A percentile compares a stretch with the other conserved stretches of the same genome.
phyloP scores from a whole-genome alignment of 768 basidiomycete species.

The Suillus paluster region DNA sequence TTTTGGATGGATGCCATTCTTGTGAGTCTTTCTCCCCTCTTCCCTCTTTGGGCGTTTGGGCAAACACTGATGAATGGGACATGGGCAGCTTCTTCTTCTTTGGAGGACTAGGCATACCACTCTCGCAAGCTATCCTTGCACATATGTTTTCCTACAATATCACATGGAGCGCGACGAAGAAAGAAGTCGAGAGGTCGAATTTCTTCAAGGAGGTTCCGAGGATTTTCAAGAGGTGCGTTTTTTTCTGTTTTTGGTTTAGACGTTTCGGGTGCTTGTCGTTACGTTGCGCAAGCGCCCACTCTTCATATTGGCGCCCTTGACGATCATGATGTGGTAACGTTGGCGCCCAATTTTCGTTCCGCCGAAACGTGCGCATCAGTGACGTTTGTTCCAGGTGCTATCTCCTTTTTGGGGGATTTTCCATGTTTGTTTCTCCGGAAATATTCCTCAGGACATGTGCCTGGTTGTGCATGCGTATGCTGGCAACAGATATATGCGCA shows the following conservation, averaged over 20 bases:
- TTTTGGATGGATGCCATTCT: slow-evolving; percentile 40
- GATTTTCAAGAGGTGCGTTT: slow-evolving; percentile 57
- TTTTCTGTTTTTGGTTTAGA: slow-evolving; percentile 38
- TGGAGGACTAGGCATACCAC: slow-evolving; percentile 58
- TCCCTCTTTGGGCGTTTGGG: no score
- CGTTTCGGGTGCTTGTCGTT: slow-evolving; percentile 44
- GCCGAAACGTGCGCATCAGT: background rate
- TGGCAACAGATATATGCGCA: background rate
- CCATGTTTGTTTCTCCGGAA: background rate
- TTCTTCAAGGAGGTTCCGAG: slow-evolving; percentile 90
- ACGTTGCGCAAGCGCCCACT: no score
- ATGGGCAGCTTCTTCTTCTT: slow-evolving; percentile 57
- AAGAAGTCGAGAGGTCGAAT: slow-evolving; percentile 87
- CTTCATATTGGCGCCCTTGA: no score
- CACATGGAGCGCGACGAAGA: slow-evolving; percentile 64
- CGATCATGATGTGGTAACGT: slow-evolving; percentile 34
- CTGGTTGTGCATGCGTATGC: background rate
- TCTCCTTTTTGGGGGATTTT: slow-evolving; percentile 29
- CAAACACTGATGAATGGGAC: no score
- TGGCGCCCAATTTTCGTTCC: background rate
- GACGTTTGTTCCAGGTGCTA: background rate
- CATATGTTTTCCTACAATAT: slow-evolving; percentile 65
- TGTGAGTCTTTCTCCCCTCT: slow-evolving; percentile 28
- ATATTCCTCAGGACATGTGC: background rate
- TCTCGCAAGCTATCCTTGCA: slow-evolving; percentile 55